Base-by-base conservation (phyloP, 2,329 filamentous ascomycete species). In the Remersonia thermophila region DNA sequence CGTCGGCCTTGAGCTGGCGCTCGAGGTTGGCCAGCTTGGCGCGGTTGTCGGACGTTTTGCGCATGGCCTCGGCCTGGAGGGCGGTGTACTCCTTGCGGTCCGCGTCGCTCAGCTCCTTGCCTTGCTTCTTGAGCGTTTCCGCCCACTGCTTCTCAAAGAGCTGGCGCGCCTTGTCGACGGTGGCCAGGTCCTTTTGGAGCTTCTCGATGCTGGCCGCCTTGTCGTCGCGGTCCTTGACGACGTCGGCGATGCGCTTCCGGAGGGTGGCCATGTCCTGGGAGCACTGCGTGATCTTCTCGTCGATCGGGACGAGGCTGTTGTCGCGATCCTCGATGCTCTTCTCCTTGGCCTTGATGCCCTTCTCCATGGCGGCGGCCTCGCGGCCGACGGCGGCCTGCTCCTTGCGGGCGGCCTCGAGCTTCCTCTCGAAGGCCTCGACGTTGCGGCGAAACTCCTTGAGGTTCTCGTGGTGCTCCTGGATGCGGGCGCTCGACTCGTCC, bases 381-480 rank as follows among this genome's bases (percentile, higher is more conserved):
- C 80, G 78, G 27, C 73, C 75, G 20, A 83, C 79, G 39, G 80
- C 73, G 3, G 79, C 72, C 51, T 96, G 85, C n/a, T 89, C 82
- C 48, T 77, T 80, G 47, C 83, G 81, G 12, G 89, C 86, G 18
- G 78, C 73, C 36, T 94, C 84, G 4, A 96, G 73, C 40, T 73
- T 76, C 45, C 72, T 73, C 51, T 94, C 82, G 47, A 83, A 93
- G 37, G 83, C 77, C 51, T 93, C 83, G 14, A 95, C 80, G 26
- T 84, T 86, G 32, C 91, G 83, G 35, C 83, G 79, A 54, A 86
- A 83, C 57, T 96, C 89, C 56, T 93, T 93, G 14, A 98, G 67
- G 49, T 96, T 87, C 53, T 94, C 85, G 51, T 96, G 87, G 50
- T 95, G 86, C 49, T 83, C 85, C 51, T 89, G 80, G 39, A 98